These are phyloP conservation scores for Pyrus betulifolia DNA, from an alignment of 306 rosid species.

Conservation along the genomic window DNA sequence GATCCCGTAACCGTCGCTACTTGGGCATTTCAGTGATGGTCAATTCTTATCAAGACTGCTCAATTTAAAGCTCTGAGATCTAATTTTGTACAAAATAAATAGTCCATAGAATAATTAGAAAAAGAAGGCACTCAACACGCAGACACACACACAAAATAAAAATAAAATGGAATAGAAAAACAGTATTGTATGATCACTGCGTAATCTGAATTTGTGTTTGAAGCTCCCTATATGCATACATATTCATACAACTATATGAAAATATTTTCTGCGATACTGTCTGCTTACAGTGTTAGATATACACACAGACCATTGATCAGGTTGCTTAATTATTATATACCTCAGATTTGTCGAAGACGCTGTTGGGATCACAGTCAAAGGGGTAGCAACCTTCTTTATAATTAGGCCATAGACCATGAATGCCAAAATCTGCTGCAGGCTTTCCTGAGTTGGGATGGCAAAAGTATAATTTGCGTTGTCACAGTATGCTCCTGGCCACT, in stretches of 20 bases:
- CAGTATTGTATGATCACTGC: too few species aligned
- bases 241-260: too few species aligned
- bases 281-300: too few species aligned
- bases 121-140: not conserved
- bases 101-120: not conserved
- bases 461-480: conserved; percentile 39
- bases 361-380: conserved; percentile 54
- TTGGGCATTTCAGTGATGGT: conserved; percentile 86
- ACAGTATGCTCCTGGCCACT: conserved; percentile 97
- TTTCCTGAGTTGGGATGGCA: conserved; percentile 75
- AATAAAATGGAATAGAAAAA: too few species aligned
- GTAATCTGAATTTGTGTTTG: too few species aligned
- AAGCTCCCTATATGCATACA: too few species aligned
- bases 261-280: too few species aligned
- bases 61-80: conserved; percentile 41
- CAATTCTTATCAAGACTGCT: conserved; percentile 42
- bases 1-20: conserved; percentile 62
- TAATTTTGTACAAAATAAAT: not conserved
- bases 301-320: too few species aligned
- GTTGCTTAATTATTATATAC: conserved; percentile 4
- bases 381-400: conserved; percentile 54
- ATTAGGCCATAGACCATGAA: conserved; percentile 88
- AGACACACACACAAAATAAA: too few species aligned
- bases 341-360: conserved; percentile 42
- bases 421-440: conserved; percentile 62